Evolutionary conservation across 2,329 filamentous ascomycete species (phyloP), one percentile per base, ranked within the genome.

Genomic region (Graphilbum ipis-grandicollis): DNA sequence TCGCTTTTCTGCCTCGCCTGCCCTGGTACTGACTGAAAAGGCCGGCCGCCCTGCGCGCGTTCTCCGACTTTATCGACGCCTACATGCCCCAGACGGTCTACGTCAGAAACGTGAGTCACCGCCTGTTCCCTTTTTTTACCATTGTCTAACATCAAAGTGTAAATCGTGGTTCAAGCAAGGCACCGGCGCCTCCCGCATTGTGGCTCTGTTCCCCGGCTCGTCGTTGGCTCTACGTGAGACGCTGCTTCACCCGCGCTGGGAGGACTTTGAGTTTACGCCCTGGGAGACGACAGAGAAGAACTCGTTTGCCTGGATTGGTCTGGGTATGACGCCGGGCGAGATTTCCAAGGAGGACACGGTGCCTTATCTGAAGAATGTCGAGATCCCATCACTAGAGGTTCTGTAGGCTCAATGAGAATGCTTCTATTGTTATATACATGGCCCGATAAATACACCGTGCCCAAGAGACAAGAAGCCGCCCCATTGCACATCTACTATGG

Each of bases 41-140:
- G 19, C n/a, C 21, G 4, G 4, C 21, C 13, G 30, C 35, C 3
- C 14, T 37, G n/a, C 15, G 18, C 4, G 22, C 21, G 4, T 41
- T 38, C 5, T 22, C 19, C 2, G 34, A 23, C 5, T 36, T 19
- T 15, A 32, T 41, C 14, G 39, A 38, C 31, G 17, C 33, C n/a
- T 41, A 41, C 36, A 34, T 41, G 34, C 34, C 40, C 8, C 26
- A 30, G 17, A 41, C 39, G 6, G 31, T 36, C 8, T 41, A 36
- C 31, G 30, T 23, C 6, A 23, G 10, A 10, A 23, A 23, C 21
- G 21, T 23, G 23, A 25, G 35, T 29, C 19, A 21, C 7, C 2
- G 36, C 34, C 12, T 19, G 18, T 21, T 33, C n/a, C 12, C 13
- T 33, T 12, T 33, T 19, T 19, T 21, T 19, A 33, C 12, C 22